Evolutionary conservation across 768 basidiomycete species (phyloP), one percentile per base, ranked within the genome.

Genomic region (Porphyrellus cyaneotinctus): DNA sequence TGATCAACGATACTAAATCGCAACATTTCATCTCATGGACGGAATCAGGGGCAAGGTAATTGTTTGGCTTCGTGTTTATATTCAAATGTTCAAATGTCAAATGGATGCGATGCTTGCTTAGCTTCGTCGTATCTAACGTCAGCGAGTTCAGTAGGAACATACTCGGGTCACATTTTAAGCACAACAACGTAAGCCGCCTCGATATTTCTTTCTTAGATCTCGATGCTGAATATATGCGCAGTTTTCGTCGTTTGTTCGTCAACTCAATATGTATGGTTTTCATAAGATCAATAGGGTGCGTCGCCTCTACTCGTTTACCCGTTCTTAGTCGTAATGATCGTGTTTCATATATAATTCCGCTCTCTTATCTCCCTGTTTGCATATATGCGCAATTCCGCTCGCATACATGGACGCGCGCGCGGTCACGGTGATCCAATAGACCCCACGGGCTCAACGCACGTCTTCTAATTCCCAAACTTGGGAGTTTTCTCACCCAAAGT

Each of bases 181-280:
- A 93, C 72, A 91, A 91, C 68, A 91, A 91, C 66, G 88, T 88
- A 55, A 51, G 87, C 72, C 20, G 51, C 18, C 22, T 35, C 5
- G 14, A 14, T 36, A 33, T 42, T 0, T 35, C 26, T 55, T 57
- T 52, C 54, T 28, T 12, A 10, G 2, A 33, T 42, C 41, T 43
- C 47, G 35, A 18, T 54, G 14, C 24, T 58, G 42, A 56, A 50
- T 49, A 49, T 49, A 43, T 50, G 53, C 38, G 10, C 64, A 95
- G 85, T 95, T 97, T 69, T 92, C 92, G 11, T 91, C 88, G 64
- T 97, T 97, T 69, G 91, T 95, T 37, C 84, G 94, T 52, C 93
- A 95, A 69, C 78, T 95, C 50, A 95, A 95, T 75, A 95, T 94
- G 90, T 95, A 94, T 62, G 91, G 91, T 36, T 95, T 95, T 71